Evolutionary conservation across 345 rosid genomes (phyloP), one percentile per base, ranked within the genome.

Genomic region (Rhodamnia argentea): DNA sequence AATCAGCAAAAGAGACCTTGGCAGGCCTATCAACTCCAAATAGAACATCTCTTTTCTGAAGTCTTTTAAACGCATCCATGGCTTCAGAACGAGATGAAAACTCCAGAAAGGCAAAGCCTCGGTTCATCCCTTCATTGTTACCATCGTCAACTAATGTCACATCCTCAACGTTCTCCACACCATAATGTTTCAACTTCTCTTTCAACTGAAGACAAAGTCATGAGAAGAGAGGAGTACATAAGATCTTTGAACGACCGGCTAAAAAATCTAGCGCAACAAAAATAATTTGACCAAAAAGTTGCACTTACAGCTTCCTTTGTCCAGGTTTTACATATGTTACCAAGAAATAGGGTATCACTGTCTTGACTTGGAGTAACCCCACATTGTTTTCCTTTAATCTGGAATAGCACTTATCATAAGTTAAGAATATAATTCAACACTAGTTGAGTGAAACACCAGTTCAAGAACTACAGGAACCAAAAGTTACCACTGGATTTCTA

Each of bases 51-150:
- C 98, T 96, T 88, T 93, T 91, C 88, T 93, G 95, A 90, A 97
- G 99, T 83, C 95, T 94, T 90, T 93, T 97, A 94, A 95, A 93
- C 89, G 96, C 98, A 89, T 95, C 98, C 98, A 93, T 94, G 27
- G 99, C 97, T 84, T 97, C 99, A 64, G 97, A 93, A 86, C 96
- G 99, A 88, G 97, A 94, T 83, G 96, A 90, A 89, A 97, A 96
- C 86, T 97, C 99, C 93, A 97, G 85, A 90, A 97, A 97, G 20
- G 99, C 99, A 93, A 94, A 97, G n/a, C 99, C 99, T 84, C 99
- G 90, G 88, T 97, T 97, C 97, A 94, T 93, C 89, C 96, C 98
- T 81, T 85, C 93, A 53, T 91, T 93, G 95, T 95, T 94, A 88
- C 90, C 92, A 89, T 97, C 99, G 89, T 96, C 99, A 62, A 97